A percentile compares a stretch with the other conserved stretches of the same genome.
Evolutionary conservation across 768 basidiomycete species (phyloP).

Genomic region (Cubamyces sp.): DNA sequence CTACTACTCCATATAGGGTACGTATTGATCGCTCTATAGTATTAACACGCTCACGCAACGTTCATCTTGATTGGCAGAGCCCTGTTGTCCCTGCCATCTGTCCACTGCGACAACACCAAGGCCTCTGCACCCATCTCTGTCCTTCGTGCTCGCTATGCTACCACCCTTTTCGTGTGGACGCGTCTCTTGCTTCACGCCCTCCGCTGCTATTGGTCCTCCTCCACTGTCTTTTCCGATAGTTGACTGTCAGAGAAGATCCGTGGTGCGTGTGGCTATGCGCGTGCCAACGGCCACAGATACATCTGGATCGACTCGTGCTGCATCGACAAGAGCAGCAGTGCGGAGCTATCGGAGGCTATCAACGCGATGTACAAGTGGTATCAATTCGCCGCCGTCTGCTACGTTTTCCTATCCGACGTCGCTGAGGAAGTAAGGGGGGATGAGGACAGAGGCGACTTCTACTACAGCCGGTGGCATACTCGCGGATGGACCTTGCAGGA

Average conservation of each 20-base stretch:
- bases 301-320: constrained; percentile 25
- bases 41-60: too few relatives aligned
- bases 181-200: too few relatives aligned
- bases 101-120: too few relatives aligned
- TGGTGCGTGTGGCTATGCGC: constrained; percentile 13
- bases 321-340: constrained; percentile 26
- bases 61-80: too few relatives aligned
- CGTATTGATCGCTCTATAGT: background rate
- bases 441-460: constrained; percentile 10
- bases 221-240: background rate
- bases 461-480: constrained; percentile 21
- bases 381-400: constrained; percentile 20
- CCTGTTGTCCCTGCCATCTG: too few relatives aligned
- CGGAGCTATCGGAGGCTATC: constrained; percentile 23
- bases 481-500: constrained; percentile 24
- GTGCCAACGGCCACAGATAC: constrained; percentile 11
- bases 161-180: too few relatives aligned
- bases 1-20: background rate
- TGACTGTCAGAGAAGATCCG: constrained; percentile 5
- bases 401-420: constrained; percentile 18
- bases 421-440: constrained; percentile 10
- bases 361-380: constrained; percentile 26
- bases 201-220: background rate
- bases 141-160: too few relatives aligned
- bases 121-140: too few relatives aligned